Evolutionary conservation across 345 rosid species (phyloP).

Genomic region (Viola odorata): DNA sequence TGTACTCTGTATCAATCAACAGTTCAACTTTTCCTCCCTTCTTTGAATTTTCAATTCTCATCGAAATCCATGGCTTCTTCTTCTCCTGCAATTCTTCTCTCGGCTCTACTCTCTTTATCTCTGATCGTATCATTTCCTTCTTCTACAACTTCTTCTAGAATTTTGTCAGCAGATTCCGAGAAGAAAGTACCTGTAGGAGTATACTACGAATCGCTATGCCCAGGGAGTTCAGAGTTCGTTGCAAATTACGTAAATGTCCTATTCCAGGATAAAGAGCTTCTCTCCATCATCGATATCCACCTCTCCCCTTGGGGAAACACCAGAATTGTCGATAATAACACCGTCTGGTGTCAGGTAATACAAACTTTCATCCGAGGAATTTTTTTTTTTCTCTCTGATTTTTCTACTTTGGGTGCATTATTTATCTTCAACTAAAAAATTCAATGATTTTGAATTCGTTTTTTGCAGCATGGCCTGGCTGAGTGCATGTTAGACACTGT

Average conservation of each 20-base stretch:
- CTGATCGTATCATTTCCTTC: not conserved
- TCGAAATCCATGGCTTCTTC: not conserved
- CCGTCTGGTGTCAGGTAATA: conserved; percentile 36
- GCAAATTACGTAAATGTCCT: conserved; percentile 47
- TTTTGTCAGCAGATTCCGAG: conserved; percentile 6
- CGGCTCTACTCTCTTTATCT: too few relatives aligned
- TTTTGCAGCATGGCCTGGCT: conserved; percentile 71
- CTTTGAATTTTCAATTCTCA: too few relatives aligned
- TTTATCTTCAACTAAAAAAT: too few relatives aligned
- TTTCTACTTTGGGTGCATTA: too few relatives aligned
- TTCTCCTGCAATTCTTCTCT: not conserved
- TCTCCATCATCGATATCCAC: conserved; percentile 60
- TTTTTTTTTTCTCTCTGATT: too few relatives aligned
- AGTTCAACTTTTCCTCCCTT: too few relatives aligned
- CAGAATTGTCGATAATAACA: conserved; percentile 42
- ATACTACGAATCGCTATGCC: conserved; percentile 83
- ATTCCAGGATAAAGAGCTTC: conserved; percentile 44
- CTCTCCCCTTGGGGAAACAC: conserved; percentile 89
- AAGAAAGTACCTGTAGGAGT: conserved; percentile 46
- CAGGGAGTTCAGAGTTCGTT: conserved; percentile 63
- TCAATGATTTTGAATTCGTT: not conserved
- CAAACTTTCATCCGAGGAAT: too few relatives aligned
- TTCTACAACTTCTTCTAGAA: too few relatives aligned
- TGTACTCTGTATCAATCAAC: too few relatives aligned
- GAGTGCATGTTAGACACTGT: conserved; percentile 82